Conservation (phyloP, 768 basidiomycete species). For the Suillus fuscotomentosus region DNA sequence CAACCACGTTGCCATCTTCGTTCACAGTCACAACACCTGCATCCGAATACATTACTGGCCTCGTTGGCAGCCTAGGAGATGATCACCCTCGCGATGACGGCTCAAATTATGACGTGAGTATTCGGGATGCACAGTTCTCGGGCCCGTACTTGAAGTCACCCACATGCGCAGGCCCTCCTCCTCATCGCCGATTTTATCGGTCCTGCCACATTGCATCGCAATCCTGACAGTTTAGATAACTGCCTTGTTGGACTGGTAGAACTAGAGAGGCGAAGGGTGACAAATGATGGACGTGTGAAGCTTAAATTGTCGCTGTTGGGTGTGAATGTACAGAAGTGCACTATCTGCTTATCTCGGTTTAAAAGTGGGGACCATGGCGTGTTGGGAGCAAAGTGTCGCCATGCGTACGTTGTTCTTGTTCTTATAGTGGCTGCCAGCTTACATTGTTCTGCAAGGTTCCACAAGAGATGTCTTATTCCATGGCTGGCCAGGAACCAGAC, state of each 20-base stretch:
- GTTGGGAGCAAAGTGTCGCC: constrained; percentile 57
- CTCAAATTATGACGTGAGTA: constrained; percentile 64
- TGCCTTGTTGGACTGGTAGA: constrained; percentile 47
- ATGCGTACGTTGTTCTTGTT: constrained; percentile 39
- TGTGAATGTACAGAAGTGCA: constrained; percentile 63
- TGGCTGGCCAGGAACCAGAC: constrained; percentile 62
- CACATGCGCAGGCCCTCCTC: constrained; percentile 48
- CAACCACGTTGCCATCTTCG: constrained; percentile 23
- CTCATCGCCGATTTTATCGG: constrained; percentile 63
- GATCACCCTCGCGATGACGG: constrained; percentile 41
- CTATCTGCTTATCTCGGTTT: constrained; percentile 73
- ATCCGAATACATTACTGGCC: constrained; percentile 62
- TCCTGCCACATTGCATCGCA: constrained; percentile 37
- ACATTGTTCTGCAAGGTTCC: constrained; percentile 39
- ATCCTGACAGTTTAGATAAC: constrained; percentile 14
- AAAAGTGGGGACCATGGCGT: constrained; percentile 54
- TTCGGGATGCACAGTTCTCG: constrained; percentile 18
- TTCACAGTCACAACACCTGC: constrained; percentile 30
- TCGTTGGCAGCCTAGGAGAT: constrained; percentile 56
- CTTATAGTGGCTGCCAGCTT: constrained; percentile 6
- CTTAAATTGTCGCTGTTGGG: constrained; percentile 67
- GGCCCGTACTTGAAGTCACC: constrained; percentile 18
- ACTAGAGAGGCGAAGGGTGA: constrained; percentile 56
- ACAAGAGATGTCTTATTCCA: constrained; percentile 58
- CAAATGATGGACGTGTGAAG: constrained; percentile 67